These are phyloP conservation scores for Zasmidium citrigriseum DNA, from an alignment of 2,329 filamentous ascomycete genomes.

Conservation along the genomic window DNA sequence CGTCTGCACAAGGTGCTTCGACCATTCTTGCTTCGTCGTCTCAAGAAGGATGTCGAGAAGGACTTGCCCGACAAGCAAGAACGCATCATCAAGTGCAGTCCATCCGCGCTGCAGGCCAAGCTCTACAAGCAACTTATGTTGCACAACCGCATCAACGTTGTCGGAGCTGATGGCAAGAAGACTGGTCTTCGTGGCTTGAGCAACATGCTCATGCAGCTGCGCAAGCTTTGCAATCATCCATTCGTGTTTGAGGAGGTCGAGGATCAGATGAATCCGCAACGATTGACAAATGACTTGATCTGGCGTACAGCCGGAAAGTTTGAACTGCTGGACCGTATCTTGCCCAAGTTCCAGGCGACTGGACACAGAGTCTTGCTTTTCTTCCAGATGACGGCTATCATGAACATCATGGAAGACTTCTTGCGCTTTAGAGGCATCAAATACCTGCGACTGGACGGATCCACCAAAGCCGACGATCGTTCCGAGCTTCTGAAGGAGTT, in stretches of 20 bases:
- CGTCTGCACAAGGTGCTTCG: slow-evolving; percentile 96
- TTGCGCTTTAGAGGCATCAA: slow-evolving; percentile 78
- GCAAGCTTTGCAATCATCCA: slow-evolving; percentile 98
- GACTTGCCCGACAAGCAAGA: slow-evolving; percentile 98
- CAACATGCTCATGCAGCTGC: slow-evolving; percentile 99
- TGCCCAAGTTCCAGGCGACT: slow-evolving; percentile 89
- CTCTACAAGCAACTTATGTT: slow-evolving; percentile 97
- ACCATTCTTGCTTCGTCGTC: slow-evolving; percentile 93
- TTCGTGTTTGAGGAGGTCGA: slow-evolving; percentile 99
- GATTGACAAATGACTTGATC: slow-evolving; percentile 84
- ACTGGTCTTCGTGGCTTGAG: slow-evolving; percentile 90
- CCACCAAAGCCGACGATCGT: slow-evolving; percentile 95
- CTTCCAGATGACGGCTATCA: slow-evolving; percentile 99
- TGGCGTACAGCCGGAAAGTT: slow-evolving; percentile 98
- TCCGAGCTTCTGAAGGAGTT: slow-evolving; percentile 86
- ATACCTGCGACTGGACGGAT: slow-evolving; percentile 92
- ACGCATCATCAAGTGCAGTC: slow-evolving; percentile 98
- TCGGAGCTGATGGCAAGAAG: slow-evolving; percentile 94
- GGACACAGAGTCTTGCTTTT: slow-evolving; percentile 98
- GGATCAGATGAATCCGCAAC: slow-evolving; percentile 92
- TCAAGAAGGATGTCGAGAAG: slow-evolving; percentile 99
- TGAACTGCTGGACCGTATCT: slow-evolving; percentile 84
- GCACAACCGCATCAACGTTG: slow-evolving; percentile 91
- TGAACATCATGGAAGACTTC: slow-evolving; percentile 99
- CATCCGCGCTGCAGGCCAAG: slow-evolving; percentile 89